Conservation (phyloP, 2,329 filamentous ascomycete genomes). For the Blastomyces percursus region DNA sequence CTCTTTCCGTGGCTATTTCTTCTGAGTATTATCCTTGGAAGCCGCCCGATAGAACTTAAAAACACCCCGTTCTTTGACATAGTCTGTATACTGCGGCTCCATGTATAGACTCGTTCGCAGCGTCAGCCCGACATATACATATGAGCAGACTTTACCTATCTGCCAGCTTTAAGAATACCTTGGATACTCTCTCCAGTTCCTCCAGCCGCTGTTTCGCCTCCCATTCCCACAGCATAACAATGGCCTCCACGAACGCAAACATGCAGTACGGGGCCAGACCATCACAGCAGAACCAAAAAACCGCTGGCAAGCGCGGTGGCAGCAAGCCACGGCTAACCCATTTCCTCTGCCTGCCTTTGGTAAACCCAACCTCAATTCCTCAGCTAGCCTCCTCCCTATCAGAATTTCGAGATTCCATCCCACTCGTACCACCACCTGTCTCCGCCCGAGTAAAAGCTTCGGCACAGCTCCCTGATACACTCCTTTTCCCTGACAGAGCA, state of each 20-base stretch:
- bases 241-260: conserved; percentile 6
- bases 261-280: neutral
- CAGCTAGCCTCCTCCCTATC: conserved; percentile 55
- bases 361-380: conserved; percentile 48
- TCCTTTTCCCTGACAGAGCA: conserved; percentile 52
- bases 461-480: conserved; percentile 27
- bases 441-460: conserved; percentile 10
- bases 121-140: neutral
- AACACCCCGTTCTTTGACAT: neutral
- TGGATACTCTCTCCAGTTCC: neutral
- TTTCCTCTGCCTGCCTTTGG: conserved; percentile 47
- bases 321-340: conserved; percentile 30
- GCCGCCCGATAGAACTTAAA: neutral
- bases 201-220: neutral
- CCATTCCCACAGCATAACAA: conserved; percentile 4
- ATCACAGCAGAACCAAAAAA: conserved; percentile 7
- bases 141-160: neutral
- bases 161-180: neutral
- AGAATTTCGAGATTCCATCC: conserved; percentile 50
- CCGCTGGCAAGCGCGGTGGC: conserved; percentile 7
- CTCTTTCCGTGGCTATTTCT: neutral
- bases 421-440: conserved; percentile 10
- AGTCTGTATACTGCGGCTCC: neutral
- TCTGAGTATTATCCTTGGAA: neutral
- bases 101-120: neutral